These are phyloP conservation scores for Teunomyces pallodes DNA, from an alignment of 805 yeast genomes.

Conservation along the genomic window DNA sequence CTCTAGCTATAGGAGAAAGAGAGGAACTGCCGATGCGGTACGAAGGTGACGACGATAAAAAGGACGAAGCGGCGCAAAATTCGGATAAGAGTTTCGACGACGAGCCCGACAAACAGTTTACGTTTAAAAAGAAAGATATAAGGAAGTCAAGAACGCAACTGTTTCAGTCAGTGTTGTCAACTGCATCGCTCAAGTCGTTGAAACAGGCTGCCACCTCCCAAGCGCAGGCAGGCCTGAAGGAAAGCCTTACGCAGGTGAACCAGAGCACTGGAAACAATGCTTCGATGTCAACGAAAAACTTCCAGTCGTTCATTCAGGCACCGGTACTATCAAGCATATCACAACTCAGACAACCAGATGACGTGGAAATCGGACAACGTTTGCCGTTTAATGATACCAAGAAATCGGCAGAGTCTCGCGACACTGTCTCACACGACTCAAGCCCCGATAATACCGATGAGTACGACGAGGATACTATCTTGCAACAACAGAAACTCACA, in stretches of 20 bases:
- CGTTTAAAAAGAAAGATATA: conserved; percentile 40
- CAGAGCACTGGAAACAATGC: not conserved
- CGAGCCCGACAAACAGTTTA: conserved; percentile 11
- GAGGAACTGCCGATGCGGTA: not conserved
- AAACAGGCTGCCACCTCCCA: conserved; percentile 23
- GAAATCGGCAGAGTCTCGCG: not conserved
- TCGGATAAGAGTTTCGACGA: not conserved
- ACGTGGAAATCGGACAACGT: conserved; percentile 40
- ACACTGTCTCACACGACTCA: not conserved
- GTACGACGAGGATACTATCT: conserved; percentile 33
- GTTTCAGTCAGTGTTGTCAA: conserved; percentile 43
- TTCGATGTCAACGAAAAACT: conserved; percentile 23
- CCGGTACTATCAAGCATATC: conserved; percentile 41
- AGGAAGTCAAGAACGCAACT: conserved; percentile 39
- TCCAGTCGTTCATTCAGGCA: conserved; percentile 46
- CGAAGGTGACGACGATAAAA: not conserved
- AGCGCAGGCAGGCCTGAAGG: conserved; percentile 1
- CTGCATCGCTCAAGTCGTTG: conserved; percentile 41
- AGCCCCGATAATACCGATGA: conserved; percentile 17
- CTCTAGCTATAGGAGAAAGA: conserved; percentile 3
- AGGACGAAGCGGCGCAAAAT: not conserved
- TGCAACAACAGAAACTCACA: conserved; percentile 43
- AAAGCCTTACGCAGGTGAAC: not conserved
- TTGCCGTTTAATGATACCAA: conserved; percentile 34
- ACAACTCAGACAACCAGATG: conserved; percentile 28